phyloP scores from a whole-genome alignment of 2,329 filamentous ascomycete species.

The Botrytis paeoniae region DNA sequence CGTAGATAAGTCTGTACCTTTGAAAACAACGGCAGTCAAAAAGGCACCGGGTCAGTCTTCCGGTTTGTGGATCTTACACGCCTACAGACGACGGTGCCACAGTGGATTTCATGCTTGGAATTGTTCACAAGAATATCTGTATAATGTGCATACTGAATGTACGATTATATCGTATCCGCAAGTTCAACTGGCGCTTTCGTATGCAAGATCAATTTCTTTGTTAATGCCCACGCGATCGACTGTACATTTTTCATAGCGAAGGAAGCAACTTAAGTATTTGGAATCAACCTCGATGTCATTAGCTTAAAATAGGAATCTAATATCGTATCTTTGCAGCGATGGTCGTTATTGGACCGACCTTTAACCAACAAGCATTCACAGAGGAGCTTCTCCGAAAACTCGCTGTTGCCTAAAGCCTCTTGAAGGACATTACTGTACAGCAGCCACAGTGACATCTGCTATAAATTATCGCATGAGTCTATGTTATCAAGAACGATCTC shows the following conservation, averaged over 20 bases:
- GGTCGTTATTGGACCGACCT: neutral
- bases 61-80: neutral
- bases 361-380: neutral
- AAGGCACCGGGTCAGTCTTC: neutral
- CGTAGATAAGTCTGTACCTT: neutral
- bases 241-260: neutral
- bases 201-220: neutral
- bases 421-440: neutral
- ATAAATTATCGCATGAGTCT: neutral
- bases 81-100: neutral
- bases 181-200: neutral
- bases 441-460: neutral
- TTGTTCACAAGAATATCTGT: neutral
- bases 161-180: neutral
- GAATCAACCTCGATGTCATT: neutral
- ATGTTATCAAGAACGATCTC: neutral
- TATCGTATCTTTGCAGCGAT: neutral
- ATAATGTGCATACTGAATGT: neutral
- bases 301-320: neutral
- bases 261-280: neutral
- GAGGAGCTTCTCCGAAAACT: neutral
- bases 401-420: neutral
- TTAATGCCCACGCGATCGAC: neutral
- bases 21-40: neutral
- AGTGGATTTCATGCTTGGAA: neutral